Evolutionary conservation across 371 early-diverging fungal genomes (phyloP), one percentile per base, ranked within the genome.

Genomic region (Rhizopus sp.): DNA sequence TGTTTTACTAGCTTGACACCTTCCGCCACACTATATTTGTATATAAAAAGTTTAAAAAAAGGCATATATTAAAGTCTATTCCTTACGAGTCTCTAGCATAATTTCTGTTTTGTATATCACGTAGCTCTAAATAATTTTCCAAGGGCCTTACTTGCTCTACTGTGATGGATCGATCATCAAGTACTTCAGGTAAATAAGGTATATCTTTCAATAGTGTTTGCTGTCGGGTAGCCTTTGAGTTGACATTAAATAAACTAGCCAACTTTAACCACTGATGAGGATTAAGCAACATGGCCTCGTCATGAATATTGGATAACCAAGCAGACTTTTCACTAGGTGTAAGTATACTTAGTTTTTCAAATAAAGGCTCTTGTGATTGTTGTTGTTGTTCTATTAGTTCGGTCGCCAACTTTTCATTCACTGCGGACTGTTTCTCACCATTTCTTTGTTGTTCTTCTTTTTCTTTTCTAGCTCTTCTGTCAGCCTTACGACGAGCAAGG

Each of bases 21-120:
- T 62, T 75, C 76, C 15, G 67, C 56, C 3, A 78, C 76, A n/a
- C 79, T 78, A 53, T 9, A 6, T 42, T 3, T 13, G 1, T 3
- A 6, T 13, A n/a, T n/a, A 42, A 9, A 37, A 52, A 38, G 29
- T 38, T 33, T 5, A 37, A 7, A 38, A 51, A 7, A 17, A 13
- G 16, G 9, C 35, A 16, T 12, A 7, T 47, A 38, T 12, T 4
- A 39, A n/a, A 5, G 37, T 35, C 33, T 16, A 32, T 32, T 29
- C 70, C 76, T 53, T 73, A 73, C 79, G 75, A 71, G 34, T 73
- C 70, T 17, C 64, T 60, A 4, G 79, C 79, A 70, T 78, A 78
- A 34, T 63, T 66, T 54, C 75, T 64, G 46, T 78, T 78, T 42
- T 78, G 79, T 4, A 65, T 54, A 55, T 75, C 72, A 12, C 79